Percentiles rank a stretch among this genome's conserved stretches.
These are phyloP conservation scores for Ophiostoma ips DNA, from an alignment of 2,329 filamentous ascomycete species.

Conservation along the genomic window DNA sequence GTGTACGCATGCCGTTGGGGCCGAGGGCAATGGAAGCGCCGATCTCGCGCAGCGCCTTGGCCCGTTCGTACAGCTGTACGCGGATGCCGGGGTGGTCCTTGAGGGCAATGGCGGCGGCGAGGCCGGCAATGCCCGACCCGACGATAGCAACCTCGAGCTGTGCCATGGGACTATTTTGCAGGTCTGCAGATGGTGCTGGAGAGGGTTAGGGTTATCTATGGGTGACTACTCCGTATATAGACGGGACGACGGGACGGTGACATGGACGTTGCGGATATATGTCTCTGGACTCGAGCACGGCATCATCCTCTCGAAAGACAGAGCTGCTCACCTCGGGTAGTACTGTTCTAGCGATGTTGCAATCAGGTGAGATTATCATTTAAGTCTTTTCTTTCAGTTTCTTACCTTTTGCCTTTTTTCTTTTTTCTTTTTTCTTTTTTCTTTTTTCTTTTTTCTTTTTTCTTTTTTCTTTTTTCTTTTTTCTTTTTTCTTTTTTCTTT, in stretches of 20 bases:
- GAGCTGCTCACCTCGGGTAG: too few species aligned
- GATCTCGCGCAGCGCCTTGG: slow-evolving; percentile 30
- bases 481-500: not conserved
- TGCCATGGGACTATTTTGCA: not conserved
- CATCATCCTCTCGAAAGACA: too few species aligned
- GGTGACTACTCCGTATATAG: too few species aligned
- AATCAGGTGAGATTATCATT: too few species aligned
- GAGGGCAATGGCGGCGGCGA: slow-evolving; percentile 22
- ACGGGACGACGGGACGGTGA: too few species aligned
- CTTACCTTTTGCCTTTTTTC: too few species aligned
- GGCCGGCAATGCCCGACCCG: slow-evolving; percentile 20
- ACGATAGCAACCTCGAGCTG: slow-evolving; percentile 6
- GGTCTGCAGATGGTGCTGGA: too few species aligned
- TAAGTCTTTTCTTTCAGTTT: not conserved
- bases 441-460: too few species aligned
- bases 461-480: not conserved
- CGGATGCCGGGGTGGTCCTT: slow-evolving; percentile 11
- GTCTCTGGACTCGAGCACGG: too few species aligned
- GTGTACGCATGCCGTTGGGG: slow-evolving; percentile 37
- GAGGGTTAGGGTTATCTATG: not conserved
- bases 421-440: too few species aligned
- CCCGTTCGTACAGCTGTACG: slow-evolving; percentile 33
- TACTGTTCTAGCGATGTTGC: too few species aligned
- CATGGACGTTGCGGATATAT: too few species aligned
- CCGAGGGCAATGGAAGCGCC: slow-evolving; percentile 36